Evolutionary conservation across 2,329 filamentous ascomycete species (phyloP), one percentile per base, ranked within the genome.

Genomic region (Elsinoe ampelina): DNA sequence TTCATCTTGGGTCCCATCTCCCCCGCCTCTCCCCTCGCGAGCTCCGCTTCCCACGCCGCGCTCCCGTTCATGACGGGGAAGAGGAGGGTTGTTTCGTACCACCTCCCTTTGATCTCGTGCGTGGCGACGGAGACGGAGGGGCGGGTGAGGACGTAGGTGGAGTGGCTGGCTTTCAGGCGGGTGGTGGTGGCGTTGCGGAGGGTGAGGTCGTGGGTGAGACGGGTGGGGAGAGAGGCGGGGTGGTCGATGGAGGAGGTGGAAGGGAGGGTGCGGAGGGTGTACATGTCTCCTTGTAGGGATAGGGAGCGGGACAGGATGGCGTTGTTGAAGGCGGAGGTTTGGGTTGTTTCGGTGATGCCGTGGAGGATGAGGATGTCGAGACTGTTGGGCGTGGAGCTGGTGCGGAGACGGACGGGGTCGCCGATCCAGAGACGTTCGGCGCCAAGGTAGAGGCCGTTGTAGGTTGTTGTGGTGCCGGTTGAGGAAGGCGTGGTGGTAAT

Each of bases 381-480:
- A 15, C 73, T 73, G 32, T 45, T 45, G 41, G 10, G 12, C 8
- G 39, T 15, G 1, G 68, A 66, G n/a, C 68, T 71, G 12, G 71
- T 67, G 5, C 71, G 69, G 4, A 82, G 66, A n/a, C 80, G 77
- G 12, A 82, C 71, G 1, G 78, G 73, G 47, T 83, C 80, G n/a
- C 80, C 78, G 17, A 75, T 67, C 77, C 79, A 83, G 19, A 82
- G 72, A 66, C 82, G 82, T 63, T 83, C 80, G 1, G 76, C 79
- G 5, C 80, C 80, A 0, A 82, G 66, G 64, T 74, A 83, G 51
- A 82, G 70, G 32, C 77, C 78, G 57, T 77, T 77, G 65, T 77
- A 82, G 55, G 75, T 70, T 45, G 75, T 73, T 56, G 76, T 71
- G 10, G 58, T 60, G 1, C 66, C 58, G 12, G 71, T 71, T 5